Evolutionary conservation across 352 stramenopile genomes (phyloP).

Genomic region (Globisporangium abappressorium): DNA sequence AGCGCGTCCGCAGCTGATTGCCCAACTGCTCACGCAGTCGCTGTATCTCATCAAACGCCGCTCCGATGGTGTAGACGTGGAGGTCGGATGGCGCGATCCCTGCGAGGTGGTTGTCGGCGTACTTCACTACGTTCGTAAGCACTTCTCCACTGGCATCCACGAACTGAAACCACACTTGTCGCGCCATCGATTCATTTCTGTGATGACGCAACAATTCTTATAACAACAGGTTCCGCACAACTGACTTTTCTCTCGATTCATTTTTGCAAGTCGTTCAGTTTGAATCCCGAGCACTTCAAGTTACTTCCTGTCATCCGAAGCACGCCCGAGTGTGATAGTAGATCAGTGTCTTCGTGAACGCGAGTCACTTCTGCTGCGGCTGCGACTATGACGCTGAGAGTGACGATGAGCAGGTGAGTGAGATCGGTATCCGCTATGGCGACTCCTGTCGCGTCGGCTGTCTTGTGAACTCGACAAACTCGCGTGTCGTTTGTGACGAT

Average conservation of each 20-base stretch:
- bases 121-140: neutral
- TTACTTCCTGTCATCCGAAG: neutral
- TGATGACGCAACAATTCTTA: neutral
- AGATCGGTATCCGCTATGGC: neutral
- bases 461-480: neutral
- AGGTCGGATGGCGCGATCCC: neutral
- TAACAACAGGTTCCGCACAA: neutral
- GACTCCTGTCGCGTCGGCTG: neutral
- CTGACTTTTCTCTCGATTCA: neutral
- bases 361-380: neutral
- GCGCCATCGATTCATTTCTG: neutral
- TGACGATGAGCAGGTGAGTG: neutral
- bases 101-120: neutral
- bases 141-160: no score
- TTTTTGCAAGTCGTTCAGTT: neutral
- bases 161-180: neutral
- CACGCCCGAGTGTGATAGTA: neutral
- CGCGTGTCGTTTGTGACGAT: neutral
- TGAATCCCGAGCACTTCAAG: neutral
- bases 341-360: neutral
- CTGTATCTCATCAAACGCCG: no score
- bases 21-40: no score
- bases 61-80: neutral
- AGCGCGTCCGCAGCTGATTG: neutral
- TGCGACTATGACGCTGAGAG: neutral